Evolutionary conservation across 371 early-diverging fungal genomes (phyloP), one percentile per base, ranked within the genome.

Genomic region (Mucor ambiguus): DNA sequence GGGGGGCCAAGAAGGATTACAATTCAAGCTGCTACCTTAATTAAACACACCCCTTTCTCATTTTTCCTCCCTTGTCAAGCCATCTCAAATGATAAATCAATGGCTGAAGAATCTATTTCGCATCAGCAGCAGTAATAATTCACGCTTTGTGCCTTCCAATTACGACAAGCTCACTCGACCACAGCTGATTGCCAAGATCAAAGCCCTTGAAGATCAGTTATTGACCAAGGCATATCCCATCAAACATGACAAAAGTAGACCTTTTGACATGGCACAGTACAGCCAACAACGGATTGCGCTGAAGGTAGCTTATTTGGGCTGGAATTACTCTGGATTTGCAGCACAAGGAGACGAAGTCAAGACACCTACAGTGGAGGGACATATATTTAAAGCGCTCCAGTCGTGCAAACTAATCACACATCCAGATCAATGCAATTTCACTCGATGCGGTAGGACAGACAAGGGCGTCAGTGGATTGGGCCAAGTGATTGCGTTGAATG

Each of bases 371-470:
- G 87, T 98, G 11, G 98, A 98, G 76, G 89, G 87, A 8, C 87
- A 90, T 56, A 61, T 97, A 10, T 94, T 95, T 67, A 72, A 86
- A 32, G 96, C 97, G 0, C 71, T 98, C 24, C 69, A 84, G 55
- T 83, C 80, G 0, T 87, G 92, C 55, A 86, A 86, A 60, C 79
- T 98, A 44, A 92, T 98, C 29, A 73, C 74, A 8, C 75, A 78
- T 58, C 83, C 84, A 12, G 67, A 81, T 6, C 66, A 77, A 16
- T 86, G 87, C 80, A 80, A 89, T 30, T 94, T 87, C 74, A 84
- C 90, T 49, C 84, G 95, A 32, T 95, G 96, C 74, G 97, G 98
- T 29, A 82, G 98, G 26, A 98, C 99, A 0, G 98, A 98, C 75
- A 90, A 92, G 58, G 99, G 99, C 0, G 98, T 99, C 16, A 94